Evolutionary conservation across 108 stramenopile genomes (phyloP).

Genomic region (Cyclotella distinguenda): DNA sequence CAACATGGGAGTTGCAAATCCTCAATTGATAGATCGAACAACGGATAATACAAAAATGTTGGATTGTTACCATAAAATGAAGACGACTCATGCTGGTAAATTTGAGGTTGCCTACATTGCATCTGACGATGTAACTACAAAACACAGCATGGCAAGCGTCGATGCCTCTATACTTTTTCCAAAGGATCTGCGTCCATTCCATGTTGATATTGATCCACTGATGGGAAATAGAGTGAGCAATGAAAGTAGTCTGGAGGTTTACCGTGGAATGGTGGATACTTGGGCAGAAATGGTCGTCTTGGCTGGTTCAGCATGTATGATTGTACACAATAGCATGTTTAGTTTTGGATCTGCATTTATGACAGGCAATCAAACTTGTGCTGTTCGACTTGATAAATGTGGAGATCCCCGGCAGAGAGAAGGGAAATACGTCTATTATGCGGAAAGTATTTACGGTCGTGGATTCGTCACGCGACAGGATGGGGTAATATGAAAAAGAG

Average conservation of each 20-base stretch:
- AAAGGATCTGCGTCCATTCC: not conserved
- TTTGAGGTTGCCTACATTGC: conserved; percentile 1
- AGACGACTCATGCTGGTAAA: not conserved
- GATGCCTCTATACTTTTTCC: conserved; percentile 1
- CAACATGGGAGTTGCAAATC: not conserved
- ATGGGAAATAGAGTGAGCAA: not conserved
- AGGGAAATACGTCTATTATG: not conserved
- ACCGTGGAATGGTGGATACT: not conserved
- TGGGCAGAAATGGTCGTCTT: conserved; percentile 4
- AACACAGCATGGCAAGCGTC: not conserved
- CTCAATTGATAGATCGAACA: not conserved
- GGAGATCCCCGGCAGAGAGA: not conserved
- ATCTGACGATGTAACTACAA: conserved; percentile 1
- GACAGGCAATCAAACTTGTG: not conserved
- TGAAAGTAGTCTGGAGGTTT: not conserved
- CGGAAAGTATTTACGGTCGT: not conserved
- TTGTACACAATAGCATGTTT: not conserved
- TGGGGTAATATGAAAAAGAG: too few relatives aligned
- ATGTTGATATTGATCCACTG: not conserved
- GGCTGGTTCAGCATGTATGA: conserved; percentile 1
- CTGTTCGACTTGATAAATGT: not conserved
- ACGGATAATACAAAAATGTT: not conserved
- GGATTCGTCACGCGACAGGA: not conserved
- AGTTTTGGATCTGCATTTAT: not conserved
- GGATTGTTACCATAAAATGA: not conserved